Percentiles rank a stretch among this genome's conserved stretches.
Evolutionary conservation across 305 asterid species (phyloP).

Genomic region (Fraxinus floribunda): DNA sequence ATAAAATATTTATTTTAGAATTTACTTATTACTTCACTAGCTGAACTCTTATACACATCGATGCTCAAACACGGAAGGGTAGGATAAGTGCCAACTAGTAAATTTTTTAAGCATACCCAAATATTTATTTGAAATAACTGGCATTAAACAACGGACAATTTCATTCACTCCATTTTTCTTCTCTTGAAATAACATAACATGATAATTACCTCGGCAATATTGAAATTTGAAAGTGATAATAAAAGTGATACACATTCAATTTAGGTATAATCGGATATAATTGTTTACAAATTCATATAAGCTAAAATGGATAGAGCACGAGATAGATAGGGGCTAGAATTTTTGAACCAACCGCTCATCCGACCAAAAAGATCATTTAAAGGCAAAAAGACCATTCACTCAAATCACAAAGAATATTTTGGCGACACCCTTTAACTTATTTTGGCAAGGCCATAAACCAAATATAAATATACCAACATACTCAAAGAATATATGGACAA

Average conservation of each 20-base stretch:
- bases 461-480: conserved; percentile 20
- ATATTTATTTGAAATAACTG: background rate
- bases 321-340: background rate
- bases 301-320: background rate
- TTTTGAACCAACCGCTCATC: background rate
- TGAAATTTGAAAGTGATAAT: background rate
- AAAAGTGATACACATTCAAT: background rate
- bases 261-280: background rate
- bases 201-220: background rate
- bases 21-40: background rate
- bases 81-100: background rate
- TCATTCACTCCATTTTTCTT: background rate
- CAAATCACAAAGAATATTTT: background rate
- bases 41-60: background rate
- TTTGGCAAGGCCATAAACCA: background rate
- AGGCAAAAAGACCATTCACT: background rate
- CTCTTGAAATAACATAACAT: background rate
- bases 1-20: background rate
- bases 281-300: background rate
- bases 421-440: background rate
- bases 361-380: no score
- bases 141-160: background rate
- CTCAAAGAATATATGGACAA: background rate
- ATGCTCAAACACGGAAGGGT: background rate
- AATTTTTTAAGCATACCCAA: background rate